phyloP scores from a whole-genome alignment of 108 stramenopile genomes.

The Skeletonema tropicum region DNA sequence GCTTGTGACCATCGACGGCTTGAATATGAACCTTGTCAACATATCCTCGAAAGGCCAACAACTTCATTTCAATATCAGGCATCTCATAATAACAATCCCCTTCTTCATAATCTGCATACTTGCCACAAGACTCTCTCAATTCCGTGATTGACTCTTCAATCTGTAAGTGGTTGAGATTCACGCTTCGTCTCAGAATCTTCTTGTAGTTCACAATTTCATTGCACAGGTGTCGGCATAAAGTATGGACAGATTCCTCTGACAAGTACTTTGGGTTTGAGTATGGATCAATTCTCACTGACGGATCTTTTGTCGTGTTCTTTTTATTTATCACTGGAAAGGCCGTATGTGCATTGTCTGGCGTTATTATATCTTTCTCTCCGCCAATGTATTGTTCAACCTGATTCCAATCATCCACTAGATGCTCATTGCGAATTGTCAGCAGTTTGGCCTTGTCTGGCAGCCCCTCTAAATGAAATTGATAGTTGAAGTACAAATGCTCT shows the following conservation, averaged over 20 bases:
- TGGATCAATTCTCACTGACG: slow-evolving; percentile 19
- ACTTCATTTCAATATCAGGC: slow-evolving; percentile 36
- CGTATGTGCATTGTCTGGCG: slow-evolving; percentile 12
- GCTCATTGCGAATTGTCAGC: slow-evolving; percentile 55
- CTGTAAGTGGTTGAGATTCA: slow-evolving; percentile 39
- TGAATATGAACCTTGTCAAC: slow-evolving; percentile 3
- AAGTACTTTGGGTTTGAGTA: slow-evolving; percentile 15
- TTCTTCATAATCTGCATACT: slow-evolving; percentile 27
- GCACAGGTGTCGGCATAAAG: slow-evolving; percentile 42
- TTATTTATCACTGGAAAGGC: slow-evolving; percentile 38
- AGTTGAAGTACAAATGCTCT: slow-evolving; percentile 34
- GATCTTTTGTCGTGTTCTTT: slow-evolving; percentile 28
- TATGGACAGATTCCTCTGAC: slow-evolving; percentile 33
- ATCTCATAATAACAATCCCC: slow-evolving; percentile 25
- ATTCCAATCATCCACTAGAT: slow-evolving; percentile 53
- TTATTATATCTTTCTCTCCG: slow-evolving; percentile 7
- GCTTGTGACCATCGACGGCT: background rate
- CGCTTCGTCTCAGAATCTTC: slow-evolving; percentile 25
- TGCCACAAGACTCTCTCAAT: slow-evolving; percentile 25
- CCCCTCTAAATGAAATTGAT: slow-evolving; percentile 50
- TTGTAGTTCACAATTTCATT: slow-evolving; percentile 61
- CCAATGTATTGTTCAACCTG: slow-evolving; percentile 34
- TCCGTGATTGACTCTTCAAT: slow-evolving; percentile 29
- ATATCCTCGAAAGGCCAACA: slow-evolving; percentile 36
- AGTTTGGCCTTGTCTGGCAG: slow-evolving; percentile 26